phyloP scores from a whole-genome alignment of 257 asterid species.

The Plectranthus barbatus region DNA sequence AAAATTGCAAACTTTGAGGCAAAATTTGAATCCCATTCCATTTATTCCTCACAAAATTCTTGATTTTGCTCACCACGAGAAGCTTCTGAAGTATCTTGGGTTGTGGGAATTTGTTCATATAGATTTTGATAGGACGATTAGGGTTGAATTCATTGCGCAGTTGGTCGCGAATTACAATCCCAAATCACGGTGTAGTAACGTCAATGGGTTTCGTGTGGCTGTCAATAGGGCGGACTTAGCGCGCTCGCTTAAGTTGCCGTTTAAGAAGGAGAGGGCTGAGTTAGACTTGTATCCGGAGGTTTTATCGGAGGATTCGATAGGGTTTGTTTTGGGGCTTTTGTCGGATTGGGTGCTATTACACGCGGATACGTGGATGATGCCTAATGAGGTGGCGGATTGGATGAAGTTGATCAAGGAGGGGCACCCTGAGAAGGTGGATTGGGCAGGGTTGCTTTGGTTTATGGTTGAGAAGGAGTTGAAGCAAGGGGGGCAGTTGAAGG shows the following conservation, averaged over 20 bases:
- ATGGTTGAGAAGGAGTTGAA: slow-evolving; percentile 88
- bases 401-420: slow-evolving; percentile 55
- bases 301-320: slow-evolving; percentile 41
- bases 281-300: slow-evolving; percentile 41
- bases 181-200: slow-evolving; percentile 38
- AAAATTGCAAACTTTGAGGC: slow-evolving; percentile 34
- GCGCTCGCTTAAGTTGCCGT: slow-evolving; percentile 54
- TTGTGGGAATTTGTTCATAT: slow-evolving; percentile 76
- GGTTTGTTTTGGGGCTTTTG: slow-evolving; percentile 41
- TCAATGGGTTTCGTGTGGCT: slow-evolving; percentile 28
- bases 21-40: slow-evolving; percentile 57
- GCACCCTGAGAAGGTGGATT: slow-evolving; percentile 83
- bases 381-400: slow-evolving; percentile 57
- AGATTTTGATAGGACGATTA: slow-evolving; percentile 46
- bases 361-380: slow-evolving; percentile 73
- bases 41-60: slow-evolving; percentile 39
- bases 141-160: slow-evolving; percentile 65
- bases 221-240: slow-evolving; percentile 70
- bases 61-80: slow-evolving; percentile 51
- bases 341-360: slow-evolving; percentile 72
- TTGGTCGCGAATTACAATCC: slow-evolving; percentile 55
- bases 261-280: slow-evolving; percentile 53
- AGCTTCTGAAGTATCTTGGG: slow-evolving; percentile 51
- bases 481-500: slow-evolving; percentile 47
- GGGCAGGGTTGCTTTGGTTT: slow-evolving; percentile 76